A percentile compares a stretch with the other conserved stretches of the same genome.
Evolutionary conservation across 441 rosid genomes (phyloP).

Genomic region (Syzygium syzygioides): DNA sequence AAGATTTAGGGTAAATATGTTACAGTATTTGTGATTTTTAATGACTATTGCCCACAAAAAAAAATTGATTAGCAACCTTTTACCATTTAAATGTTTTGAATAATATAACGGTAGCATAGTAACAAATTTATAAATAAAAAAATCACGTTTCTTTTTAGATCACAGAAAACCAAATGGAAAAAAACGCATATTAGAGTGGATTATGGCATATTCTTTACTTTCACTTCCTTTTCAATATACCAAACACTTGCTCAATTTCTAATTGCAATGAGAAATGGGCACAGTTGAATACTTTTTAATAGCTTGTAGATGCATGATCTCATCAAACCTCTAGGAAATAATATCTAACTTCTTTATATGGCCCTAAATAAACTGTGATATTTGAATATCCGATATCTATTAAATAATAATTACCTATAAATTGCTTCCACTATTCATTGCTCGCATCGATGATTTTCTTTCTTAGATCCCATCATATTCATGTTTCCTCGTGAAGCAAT

Average conservation of each 20-base stretch:
- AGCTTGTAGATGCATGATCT: neutral
- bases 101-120: neutral
- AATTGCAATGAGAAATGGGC: rapidly evolving
- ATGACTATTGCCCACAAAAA: no score
- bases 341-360: rapidly evolving
- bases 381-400: rapidly evolving
- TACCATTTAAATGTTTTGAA: neutral
- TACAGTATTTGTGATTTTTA: no score
- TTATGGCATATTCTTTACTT: neutral
- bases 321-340: rapidly evolving
- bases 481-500: rapidly evolving
- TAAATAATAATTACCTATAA: neutral
- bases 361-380: neutral
- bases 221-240: neutral
- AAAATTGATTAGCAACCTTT: neutral
- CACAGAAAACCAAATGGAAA: neutral
- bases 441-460: neutral
- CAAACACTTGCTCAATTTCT: neutral
- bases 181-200: rapidly evolving
- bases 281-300: neutral
- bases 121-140: neutral
- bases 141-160: neutral
- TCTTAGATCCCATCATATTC: rapidly evolving
- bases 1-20: no score
- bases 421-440: neutral